phyloP scores from a whole-genome alignment of 129 eudicot species.

The Ambrosia artemisiifolia region DNA sequence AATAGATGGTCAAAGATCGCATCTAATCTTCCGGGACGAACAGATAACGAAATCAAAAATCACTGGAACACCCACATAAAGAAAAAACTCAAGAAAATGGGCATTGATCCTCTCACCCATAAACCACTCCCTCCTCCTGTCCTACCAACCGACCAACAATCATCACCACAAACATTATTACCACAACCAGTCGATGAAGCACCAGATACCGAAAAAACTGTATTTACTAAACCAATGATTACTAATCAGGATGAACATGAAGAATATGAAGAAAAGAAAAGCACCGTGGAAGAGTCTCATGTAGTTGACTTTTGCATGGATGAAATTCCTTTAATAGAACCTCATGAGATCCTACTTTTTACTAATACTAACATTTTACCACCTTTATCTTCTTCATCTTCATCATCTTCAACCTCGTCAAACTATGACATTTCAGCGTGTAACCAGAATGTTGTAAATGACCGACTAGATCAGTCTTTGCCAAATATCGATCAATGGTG shows the following conservation, averaged over 20 bases:
- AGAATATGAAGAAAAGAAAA: conserved; percentile 25
- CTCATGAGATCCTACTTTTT: conserved; percentile 58
- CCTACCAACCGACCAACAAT: conserved; percentile 3
- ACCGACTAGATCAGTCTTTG: conserved; percentile 26
- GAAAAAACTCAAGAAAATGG: conserved; percentile 79
- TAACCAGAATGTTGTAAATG: conserved; percentile 19
- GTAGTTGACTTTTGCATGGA: conserved; percentile 49
- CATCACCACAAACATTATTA: background rate
- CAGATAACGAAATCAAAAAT: conserved; percentile 84
- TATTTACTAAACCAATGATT: background rate
- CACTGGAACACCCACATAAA: conserved; percentile 93
- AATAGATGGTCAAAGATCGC: conserved; percentile 90
- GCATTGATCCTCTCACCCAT: conserved; percentile 90
- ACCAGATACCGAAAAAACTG: background rate
- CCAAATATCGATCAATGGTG: conserved; percentile 46
- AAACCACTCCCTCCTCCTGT: conserved; percentile 45
- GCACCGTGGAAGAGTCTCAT: background rate
- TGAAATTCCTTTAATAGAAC: conserved; percentile 66
- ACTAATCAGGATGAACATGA: conserved; percentile 12
- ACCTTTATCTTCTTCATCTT: conserved; percentile 32
- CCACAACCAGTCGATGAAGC: conserved; percentile 2
- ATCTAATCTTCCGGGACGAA: conserved; percentile 84
- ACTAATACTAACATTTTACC: conserved; percentile 18
- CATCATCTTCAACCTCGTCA: conserved; percentile 39
- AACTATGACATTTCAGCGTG: conserved; percentile 8